Base-by-base conservation (phyloP, 805 yeast species). In the Candida succiphila region DNA sequence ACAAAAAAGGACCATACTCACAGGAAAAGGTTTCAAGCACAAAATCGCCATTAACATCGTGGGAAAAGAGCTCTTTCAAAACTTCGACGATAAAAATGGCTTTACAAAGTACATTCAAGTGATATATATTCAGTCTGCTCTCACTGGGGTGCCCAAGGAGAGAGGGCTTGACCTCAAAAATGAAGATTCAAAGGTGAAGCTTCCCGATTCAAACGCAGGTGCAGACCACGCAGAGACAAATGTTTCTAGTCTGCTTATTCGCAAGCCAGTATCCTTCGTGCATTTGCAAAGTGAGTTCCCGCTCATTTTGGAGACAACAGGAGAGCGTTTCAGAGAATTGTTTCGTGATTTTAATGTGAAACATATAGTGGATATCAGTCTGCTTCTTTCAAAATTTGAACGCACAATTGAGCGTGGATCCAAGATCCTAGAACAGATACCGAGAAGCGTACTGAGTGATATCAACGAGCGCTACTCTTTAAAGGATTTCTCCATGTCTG, bases 81-180 rank as follows among this genome's bases (percentile, higher is more conserved):
- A 73, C 14, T 78, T 76, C 46, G 68, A 75, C 35, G 72, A 69
- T 29, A 78, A 76, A 51, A 63, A 79, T 29, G 73, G 77, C 7
- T 65, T 65, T 31, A 78, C 78, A 0, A 58, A 71, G 29, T 55
- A 60, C 36, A 75, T 78, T 47, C 66, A 78, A 51, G 39, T 82
- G 2, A 60, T 80, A 29, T 63, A 66, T 39, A 67, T 84, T 6
- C 78, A 76, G 29, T 65, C 61, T 30, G 71, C 86, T 2, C 43
- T 80, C 28, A 43, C 63, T 4, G 80, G 82, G 0, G 41, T 46
- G 3, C 57, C 65, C 13, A 43, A 49, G 10, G 46, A 38, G 20
- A 37, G 43, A 17, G 42, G 18, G 5, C 19, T 29, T 8, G 20
- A 24, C n/a, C 21, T 19, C 5, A 28, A 19, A 7, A 28, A 17